Percentiles rank a stretch among this genome's conserved stretches.
These are phyloP conservation scores for Blakeslea trispora DNA, from an alignment of 371 early-diverging fungal genomes.

Conservation along the genomic window DNA sequence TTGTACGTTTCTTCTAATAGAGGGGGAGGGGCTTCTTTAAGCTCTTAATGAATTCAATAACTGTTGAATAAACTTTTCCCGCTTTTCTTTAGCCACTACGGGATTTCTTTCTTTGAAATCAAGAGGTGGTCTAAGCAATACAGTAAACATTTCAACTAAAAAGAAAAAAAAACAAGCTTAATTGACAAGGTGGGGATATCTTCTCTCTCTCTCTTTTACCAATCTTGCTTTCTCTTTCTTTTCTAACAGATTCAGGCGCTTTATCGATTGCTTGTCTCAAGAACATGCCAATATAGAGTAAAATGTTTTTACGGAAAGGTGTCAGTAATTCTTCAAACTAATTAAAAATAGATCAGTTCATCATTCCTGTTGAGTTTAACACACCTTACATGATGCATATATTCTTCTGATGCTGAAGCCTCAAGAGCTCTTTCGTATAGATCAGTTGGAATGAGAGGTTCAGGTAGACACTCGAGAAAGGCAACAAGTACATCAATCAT, in stretches of 20 bases:
- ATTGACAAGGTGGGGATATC: no score
- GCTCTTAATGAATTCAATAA: slow-evolving; percentile 19
- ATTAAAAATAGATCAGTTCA: slow-evolving; percentile 8
- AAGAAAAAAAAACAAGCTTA: background rate
- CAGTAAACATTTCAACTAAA: slow-evolving; percentile 48
- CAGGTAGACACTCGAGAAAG: slow-evolving; percentile 74
- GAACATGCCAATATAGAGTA: slow-evolving; percentile 78
- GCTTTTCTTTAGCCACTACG: slow-evolving; percentile 33
- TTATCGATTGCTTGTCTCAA: slow-evolving; percentile 63
- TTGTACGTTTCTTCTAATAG: no score
- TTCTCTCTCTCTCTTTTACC: slow-evolving; percentile 52
- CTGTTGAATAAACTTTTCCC: slow-evolving; percentile 35
- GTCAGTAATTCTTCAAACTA: slow-evolving; percentile 23
- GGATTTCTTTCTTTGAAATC: slow-evolving; percentile 51
- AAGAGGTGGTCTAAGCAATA: slow-evolving; percentile 42
- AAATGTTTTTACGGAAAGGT: slow-evolving; percentile 65
- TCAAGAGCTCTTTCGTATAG: slow-evolving; percentile 67
- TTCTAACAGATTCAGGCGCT: slow-evolving; percentile 36
- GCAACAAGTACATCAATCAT: slow-evolving; percentile 75
- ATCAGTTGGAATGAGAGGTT: slow-evolving; percentile 71
- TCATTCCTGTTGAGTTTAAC: slow-evolving; percentile 10
- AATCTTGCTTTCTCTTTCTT: slow-evolving; percentile 39
- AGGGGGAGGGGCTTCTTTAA: no score
- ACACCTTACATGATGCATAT: slow-evolving; percentile 50
- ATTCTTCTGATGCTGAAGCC: slow-evolving; percentile 50